Evolutionary conservation across 768 basidiomycete genomes (phyloP).

Genomic region (Mycena epipterygia): DNA sequence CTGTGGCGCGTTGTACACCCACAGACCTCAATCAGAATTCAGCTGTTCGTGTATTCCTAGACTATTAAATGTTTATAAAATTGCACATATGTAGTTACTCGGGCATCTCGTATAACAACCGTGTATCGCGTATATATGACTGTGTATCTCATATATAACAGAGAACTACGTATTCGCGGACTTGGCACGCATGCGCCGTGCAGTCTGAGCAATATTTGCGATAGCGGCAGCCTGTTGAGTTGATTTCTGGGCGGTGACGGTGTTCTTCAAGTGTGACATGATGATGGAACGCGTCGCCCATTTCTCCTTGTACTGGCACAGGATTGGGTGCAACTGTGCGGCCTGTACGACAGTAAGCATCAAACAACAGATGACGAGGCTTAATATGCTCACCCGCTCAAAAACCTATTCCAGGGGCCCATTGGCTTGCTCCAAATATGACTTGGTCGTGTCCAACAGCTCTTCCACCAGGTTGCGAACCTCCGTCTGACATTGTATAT

Average conservation of each 20-base stretch:
- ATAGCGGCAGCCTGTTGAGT: neutral
- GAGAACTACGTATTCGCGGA: neutral
- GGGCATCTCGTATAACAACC: too few relatives aligned
- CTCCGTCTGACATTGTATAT: constrained; percentile 8
- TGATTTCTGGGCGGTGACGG: constrained; percentile 1
- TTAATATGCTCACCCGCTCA: constrained; percentile 1
- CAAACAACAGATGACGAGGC: neutral
- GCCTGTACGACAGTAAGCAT: constrained; percentile 19
- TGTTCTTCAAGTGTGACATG: constrained; percentile 17
- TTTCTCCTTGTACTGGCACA: constrained; percentile 4
- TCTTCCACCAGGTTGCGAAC: constrained; percentile 10
- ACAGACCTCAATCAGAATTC: too few relatives aligned
- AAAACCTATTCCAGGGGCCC: constrained; percentile 5
- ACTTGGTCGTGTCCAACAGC: constrained; percentile 19
- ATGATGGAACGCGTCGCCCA: constrained; percentile 25
- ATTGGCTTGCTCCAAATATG: neutral
- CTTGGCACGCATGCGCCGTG: neutral
- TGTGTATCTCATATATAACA: too few relatives aligned
- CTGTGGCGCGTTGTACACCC: neutral
- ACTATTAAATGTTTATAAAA: too few relatives aligned
- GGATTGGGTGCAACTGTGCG: constrained; percentile 9
- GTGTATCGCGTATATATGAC: too few relatives aligned
- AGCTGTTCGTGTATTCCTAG: too few relatives aligned
- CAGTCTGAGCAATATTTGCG: neutral
- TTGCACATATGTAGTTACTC: too few relatives aligned